These are phyloP conservation scores for Atkinsonella texensis DNA, from an alignment of 2,329 filamentous ascomycete genomes.

Conservation along the genomic window DNA sequence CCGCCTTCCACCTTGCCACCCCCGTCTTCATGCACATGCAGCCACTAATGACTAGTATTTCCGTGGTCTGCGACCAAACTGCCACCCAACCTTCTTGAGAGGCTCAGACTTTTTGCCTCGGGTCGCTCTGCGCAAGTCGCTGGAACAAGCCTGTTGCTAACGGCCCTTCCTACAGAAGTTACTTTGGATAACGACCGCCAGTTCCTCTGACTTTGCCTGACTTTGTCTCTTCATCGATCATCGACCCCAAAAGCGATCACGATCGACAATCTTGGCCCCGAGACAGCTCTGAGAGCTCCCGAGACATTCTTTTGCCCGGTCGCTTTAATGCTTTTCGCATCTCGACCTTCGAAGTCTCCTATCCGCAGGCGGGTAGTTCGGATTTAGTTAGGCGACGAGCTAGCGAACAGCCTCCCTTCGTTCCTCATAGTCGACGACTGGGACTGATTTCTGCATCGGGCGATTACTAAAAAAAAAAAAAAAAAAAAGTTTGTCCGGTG, in stretches of 20 bases:
- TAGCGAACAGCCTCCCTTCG: neutral
- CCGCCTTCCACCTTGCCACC: too few species aligned
- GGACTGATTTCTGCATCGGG: neutral
- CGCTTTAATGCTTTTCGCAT: neutral
- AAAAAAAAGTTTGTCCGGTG: too few species aligned
- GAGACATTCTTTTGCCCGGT: neutral
- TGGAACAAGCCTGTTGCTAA: neutral
- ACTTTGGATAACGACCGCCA: neutral
- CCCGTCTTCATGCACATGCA: neutral
- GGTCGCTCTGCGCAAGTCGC: neutral
- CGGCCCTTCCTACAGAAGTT: neutral
- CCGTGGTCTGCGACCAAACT: neutral
- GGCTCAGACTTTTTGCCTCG: neutral
- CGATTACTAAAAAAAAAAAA: neutral
- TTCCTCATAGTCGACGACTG: neutral
- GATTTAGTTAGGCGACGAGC: neutral
- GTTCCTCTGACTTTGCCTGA: neutral
- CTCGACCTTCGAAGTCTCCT: neutral
- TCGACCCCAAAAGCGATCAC: neutral
- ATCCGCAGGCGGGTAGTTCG: conserved; percentile 3
- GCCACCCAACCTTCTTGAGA: neutral
- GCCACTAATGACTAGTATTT: neutral
- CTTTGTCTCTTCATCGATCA: neutral
- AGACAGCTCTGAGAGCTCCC: neutral
- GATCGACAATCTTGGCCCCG: neutral